Base-by-base conservation (phyloP, 2,329 filamentous ascomycete genomes). In the Pseudocercospora ulei region DNA sequence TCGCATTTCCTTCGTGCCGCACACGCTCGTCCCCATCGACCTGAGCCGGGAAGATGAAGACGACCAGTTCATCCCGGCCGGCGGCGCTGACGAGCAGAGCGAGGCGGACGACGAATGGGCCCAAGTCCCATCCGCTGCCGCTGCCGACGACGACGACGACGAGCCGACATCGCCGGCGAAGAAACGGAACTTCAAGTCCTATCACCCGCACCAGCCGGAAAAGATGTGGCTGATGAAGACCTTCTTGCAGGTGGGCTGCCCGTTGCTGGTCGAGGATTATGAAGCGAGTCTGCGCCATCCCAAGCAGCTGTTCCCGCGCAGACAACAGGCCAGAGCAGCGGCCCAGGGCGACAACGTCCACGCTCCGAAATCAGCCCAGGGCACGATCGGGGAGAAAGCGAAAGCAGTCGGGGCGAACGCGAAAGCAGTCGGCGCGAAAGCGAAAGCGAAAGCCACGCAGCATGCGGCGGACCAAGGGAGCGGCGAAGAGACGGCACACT, bases 11-110 rank as follows among this genome's bases (percentile, higher is more conserved):
- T 92, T 82, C 55, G 67, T 79, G 3, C 90, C 90, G 0, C 69
- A 76, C 2, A 72, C 82, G 18, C 70, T 95, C 9, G 83, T 94
- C 2, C 76, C 77, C 0, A 71, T 96, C 24, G 77, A 93, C 53
- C 64, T 95, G 14, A 72, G 76, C 7, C 68, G 70, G 0, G 87
- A 95, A 56, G 79, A 84, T 37, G 76, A 82, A 23, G 78, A 82
- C 6, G 56, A 57, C 34, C 54, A 56, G 7, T 50, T 52, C 27
- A 64, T 74, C 8, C 59, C 63, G 2, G 47, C 53, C 19, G 53
- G 49, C 23, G 48, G 57, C 12, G 55, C 58, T 3, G 54, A 55
- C 5, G 61, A 63, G 7, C 47, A 47, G 7, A 58, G 57, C 6
- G 62, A 65, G 3, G 47, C 46, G 2, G 59, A 59, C 22, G 48